These are phyloP conservation scores for Phalaenopsis equestris DNA, from an alignment of 106 monocot species.

Conservation along the genomic window DNA sequence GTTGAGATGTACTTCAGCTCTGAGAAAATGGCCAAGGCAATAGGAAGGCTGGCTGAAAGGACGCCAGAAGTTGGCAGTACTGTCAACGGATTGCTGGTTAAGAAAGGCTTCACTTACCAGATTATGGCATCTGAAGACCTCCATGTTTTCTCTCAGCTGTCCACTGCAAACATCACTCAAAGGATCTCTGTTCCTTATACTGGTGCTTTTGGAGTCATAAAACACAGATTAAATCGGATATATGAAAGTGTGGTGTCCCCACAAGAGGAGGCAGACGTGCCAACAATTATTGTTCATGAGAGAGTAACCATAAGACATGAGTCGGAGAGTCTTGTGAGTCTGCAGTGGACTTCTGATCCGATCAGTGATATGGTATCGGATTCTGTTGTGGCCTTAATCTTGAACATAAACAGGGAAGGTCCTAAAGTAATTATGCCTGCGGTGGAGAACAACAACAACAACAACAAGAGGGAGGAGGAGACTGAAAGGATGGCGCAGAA, in stretches of 20 bases:
- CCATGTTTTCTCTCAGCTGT: slow-evolving; percentile 84
- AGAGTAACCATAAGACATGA: slow-evolving; percentile 81
- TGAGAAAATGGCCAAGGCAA: slow-evolving; percentile 94
- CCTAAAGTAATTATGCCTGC: slow-evolving; percentile 50
- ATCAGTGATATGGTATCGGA: slow-evolving; percentile 98
- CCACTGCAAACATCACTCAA: slow-evolving; percentile 78
- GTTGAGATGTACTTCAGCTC: slow-evolving; percentile 94
- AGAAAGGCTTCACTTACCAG: slow-evolving; percentile 95
- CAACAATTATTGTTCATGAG: slow-evolving; percentile 66
- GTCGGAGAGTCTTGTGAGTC: slow-evolving; percentile 55
- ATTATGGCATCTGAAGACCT: slow-evolving; percentile 94
- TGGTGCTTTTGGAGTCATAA: slow-evolving; percentile 81
- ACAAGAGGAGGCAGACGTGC: slow-evolving; percentile 47
- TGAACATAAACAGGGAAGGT: slow-evolving; percentile 83
- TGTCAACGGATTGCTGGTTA: slow-evolving; percentile 80
- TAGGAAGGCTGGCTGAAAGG: slow-evolving; percentile 77
- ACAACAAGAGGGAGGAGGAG: slow-evolving; percentile 51
- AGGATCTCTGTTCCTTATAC: slow-evolving; percentile 82
- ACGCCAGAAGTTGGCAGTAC: slow-evolving; percentile 65
- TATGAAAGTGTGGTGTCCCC: slow-evolving; percentile 77
- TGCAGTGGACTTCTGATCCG: slow-evolving; percentile 92
- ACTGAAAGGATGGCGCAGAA: slow-evolving; percentile 67
- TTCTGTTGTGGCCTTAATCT: slow-evolving; percentile 82
- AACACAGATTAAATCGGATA: slow-evolving; percentile 84
- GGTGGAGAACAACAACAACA: slow-evolving; percentile 41